phyloP scores from a whole-genome alignment of 2,329 filamentous ascomycete genomes.

The Aspergillus sp. region DNA sequence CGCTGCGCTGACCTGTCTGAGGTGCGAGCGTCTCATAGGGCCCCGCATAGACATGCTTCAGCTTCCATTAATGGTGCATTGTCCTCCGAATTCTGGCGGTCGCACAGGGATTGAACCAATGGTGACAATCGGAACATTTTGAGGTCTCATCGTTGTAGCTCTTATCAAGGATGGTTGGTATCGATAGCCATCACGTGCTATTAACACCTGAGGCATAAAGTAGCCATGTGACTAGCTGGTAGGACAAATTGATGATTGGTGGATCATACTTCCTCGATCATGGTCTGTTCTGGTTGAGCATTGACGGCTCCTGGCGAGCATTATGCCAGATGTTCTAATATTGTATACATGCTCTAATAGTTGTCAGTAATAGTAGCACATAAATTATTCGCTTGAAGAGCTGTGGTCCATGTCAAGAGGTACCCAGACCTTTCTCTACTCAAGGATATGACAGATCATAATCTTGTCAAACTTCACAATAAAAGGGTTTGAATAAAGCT shows the following conservation, averaged over 20 bases:
- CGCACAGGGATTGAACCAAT: neutral
- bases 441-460: too few species aligned
- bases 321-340: too few species aligned
- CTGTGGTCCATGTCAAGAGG: too few species aligned
- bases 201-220: too few species aligned
- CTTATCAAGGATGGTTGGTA: neutral
- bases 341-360: too few species aligned
- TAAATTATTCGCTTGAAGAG: too few species aligned
- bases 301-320: too few species aligned
- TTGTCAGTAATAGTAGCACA: too few species aligned
- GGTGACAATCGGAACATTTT: neutral
- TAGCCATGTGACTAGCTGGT: neutral
- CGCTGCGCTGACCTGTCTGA: conserved; percentile 47
- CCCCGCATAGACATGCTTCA: conserved; percentile 44
- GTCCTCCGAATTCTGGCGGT: conserved; percentile 2
- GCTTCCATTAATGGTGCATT: conserved; percentile 27
- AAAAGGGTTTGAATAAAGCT: too few species aligned
- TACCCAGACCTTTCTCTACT: too few species aligned
- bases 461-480: too few species aligned
- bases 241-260: neutral
- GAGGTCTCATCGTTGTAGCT: neutral
- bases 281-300: neutral
- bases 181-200: neutral
- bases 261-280: neutral
- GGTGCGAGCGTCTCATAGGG: conserved; percentile 45